phyloP scores from a whole-genome alignment of 495 filamentous ascomycete genomes.

The Parathielavia appendiculata region DNA sequence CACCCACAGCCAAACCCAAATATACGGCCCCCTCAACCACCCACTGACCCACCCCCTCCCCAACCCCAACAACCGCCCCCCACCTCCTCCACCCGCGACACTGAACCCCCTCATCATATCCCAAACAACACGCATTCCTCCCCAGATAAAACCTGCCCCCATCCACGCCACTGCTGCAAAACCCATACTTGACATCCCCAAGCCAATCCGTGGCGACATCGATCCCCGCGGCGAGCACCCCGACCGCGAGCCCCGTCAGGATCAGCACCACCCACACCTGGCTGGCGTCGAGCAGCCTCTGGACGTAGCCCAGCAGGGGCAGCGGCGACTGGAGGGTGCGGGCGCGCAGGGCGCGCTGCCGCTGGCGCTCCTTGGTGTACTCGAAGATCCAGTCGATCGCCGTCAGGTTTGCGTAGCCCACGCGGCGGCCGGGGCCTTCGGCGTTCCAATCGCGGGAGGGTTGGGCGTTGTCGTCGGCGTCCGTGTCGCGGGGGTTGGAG shows the following conservation, averaged over 20 bases:
- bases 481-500: background rate
- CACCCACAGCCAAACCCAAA: conserved; percentile 63
- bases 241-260: conserved; percentile 66
- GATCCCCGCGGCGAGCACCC: conserved; percentile 78
- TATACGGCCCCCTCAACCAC: conserved; percentile 84
- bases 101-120: conserved; percentile 70
- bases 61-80: conserved; percentile 65
- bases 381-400: conserved; percentile 99
- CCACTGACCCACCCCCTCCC: conserved; percentile 58
- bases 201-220: conserved; percentile 94
- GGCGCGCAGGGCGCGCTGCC: conserved; percentile 68
- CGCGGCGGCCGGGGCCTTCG: conserved; percentile 83
- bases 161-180: conserved; percentile 63
- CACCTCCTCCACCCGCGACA: conserved; percentile 84
- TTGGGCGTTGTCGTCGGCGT: conserved; percentile 52
- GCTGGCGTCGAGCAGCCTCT: conserved; percentile 70
- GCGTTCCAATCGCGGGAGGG: conserved; percentile 76
- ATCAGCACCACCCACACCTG: conserved; percentile 91
- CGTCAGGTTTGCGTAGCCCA: conserved; percentile 93
- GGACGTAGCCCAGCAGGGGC: conserved; percentile 60
- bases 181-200: conserved; percentile 88
- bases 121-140: conserved; percentile 85
- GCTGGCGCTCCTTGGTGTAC: conserved; percentile 92
- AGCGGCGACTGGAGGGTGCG: conserved; percentile 45
- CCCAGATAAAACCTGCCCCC: conserved; percentile 89